Base-by-base conservation (phyloP, 768 basidiomycete genomes). In the Trametes meyenii region DNA sequence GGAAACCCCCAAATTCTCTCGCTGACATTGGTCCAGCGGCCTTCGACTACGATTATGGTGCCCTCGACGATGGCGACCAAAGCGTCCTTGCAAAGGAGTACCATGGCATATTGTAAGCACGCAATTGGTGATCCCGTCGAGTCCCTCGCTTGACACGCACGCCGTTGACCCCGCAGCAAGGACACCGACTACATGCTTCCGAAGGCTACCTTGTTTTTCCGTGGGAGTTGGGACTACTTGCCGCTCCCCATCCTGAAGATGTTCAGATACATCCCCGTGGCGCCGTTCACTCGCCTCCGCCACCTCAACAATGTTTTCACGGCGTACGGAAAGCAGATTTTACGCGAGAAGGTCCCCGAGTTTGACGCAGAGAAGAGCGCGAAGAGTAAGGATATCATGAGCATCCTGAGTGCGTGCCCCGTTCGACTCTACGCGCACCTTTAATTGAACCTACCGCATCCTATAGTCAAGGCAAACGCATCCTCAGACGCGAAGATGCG, bases 301-400 rank as follows among this genome's bases (percentile, higher is more conserved):
- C 10, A 12, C 19, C 60, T 63, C 33, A 38, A 35, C 1, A 40
- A 53, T 16, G 35, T 63, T 24, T 63, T 65, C 60, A 19, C 36
- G 29, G 21, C 50, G 14, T 58, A 61, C 43, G 65, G 65, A 6
- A 19, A 14, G 40, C 29, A 36, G 0, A 57, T 67, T 19, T 23
- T 65, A 11, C 33, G 55, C 3, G 52, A 60, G 58, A 63, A 64
- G 50, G 49, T 43, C 5, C 23, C 40, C 12, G 40, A 50, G 11
- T 39, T 45, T 4, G 42, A 46, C 24, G 43, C 54, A 5, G 61
- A 50, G 38, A 54, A 60, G 53, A 43, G 49, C 42, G 50, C 43
- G n/a, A 23, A 67, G 29, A 57, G 42, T 21, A 66, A 64, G 38
- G 64, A 70, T 48, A 44, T 67, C 16, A 57, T 70, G 65, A 70